Conservation (phyloP, 495 filamentous ascomycete species). For the Podospora tetraspora region DNA sequence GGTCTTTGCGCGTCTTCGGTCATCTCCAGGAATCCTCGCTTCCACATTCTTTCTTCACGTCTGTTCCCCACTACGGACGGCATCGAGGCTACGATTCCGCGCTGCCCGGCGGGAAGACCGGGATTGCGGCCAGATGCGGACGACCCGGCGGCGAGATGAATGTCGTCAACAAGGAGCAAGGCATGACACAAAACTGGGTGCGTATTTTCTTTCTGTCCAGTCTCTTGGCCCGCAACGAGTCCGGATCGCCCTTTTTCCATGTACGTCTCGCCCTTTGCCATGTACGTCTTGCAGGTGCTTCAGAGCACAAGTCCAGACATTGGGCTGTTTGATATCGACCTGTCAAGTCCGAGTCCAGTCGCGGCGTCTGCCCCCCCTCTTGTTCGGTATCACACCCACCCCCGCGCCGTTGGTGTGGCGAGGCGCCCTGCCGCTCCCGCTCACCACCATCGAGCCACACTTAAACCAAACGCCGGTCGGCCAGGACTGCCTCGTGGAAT, state of each 20-base stretch:
- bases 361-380: not conserved
- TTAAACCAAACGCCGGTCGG: not conserved
- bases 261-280: not conserved
- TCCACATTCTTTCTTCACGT: not conserved
- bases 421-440: not conserved
- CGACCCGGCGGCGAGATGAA: not conserved
- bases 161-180: not conserved
- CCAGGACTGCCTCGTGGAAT: not conserved
- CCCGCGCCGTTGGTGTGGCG: not conserved
- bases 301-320: not conserved
- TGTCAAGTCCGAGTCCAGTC: not conserved
- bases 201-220: not conserved
- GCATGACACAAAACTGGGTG: not conserved
- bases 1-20: not conserved
- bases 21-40: not conserved
- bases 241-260: not conserved
- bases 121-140: not conserved
- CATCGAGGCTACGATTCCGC: not conserved
- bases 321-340: not conserved
- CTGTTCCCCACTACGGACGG: not conserved
- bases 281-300: not conserved
- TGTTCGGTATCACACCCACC: too few relatives aligned
- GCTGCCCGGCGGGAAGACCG: not conserved
- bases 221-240: not conserved
- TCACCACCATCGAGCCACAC: not conserved